Evolutionary conservation across 2,329 filamentous ascomycete genomes (phyloP), one percentile per base, ranked within the genome.

Genomic region (Fonsecaea erecta): DNA sequence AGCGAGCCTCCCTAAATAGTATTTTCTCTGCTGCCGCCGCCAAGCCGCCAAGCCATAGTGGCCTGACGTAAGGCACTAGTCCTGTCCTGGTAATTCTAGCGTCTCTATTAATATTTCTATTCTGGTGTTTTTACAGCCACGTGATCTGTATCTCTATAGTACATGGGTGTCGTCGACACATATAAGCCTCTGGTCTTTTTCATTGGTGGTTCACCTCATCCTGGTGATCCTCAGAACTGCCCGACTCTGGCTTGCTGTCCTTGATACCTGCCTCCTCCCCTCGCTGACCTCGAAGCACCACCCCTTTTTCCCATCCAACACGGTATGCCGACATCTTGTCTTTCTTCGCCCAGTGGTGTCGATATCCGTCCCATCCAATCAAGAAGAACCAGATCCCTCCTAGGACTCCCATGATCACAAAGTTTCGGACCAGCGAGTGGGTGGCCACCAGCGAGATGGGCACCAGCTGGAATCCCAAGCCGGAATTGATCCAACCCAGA

Each of bases 401-500:
- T 9, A 65, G 21, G 24, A 65, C 26, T 5, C 63, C 63, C 63
- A 65, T 65, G 37, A 65, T 30, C 16, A 61, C 52, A 56, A 61
- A 65, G 34, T 65, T 61, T 46, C 63, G 51, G 2, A 57, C 58
- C 48, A 60, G 37, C 5, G 57, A 65, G 16, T 59, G 52, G 3
- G 63, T 52, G 26, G 51, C 37, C 7, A 65, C 57, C 14, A 56
- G 16, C 5, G 51, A 54, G 40, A 61, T 75, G 28, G 79, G 75
- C 1, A 82, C 80, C 14, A 84, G 74, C 62, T 76, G 73, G 37
- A 86, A 78, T 0, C 85, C 85, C 1, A 86, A 72, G 0, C 84
- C 84, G 16, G 82, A 84, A 70, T 86, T 86, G 71, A 86, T 77
- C 64, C 85, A 82, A 2, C 83, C 85, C 0, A 86, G 74, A 0